These are phyloP conservation scores for Cryptococcus sp. DNA, from an alignment of 1,284 basidiomycete species.

Conservation along the genomic window DNA sequence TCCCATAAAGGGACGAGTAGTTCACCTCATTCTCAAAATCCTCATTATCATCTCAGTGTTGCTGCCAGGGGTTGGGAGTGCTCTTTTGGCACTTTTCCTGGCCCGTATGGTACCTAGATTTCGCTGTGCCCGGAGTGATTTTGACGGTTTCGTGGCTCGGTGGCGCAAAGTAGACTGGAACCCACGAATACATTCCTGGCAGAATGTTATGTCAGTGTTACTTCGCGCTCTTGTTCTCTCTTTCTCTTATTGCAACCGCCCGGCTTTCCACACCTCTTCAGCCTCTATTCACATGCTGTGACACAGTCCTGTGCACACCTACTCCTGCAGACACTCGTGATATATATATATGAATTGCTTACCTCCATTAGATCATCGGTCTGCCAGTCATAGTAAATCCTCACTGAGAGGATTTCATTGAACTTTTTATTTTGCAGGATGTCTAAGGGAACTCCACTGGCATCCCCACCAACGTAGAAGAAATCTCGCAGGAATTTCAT, in stretches of 20 bases:
- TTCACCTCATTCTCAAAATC: conserved; percentile 87
- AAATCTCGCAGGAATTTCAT: conserved; percentile 93
- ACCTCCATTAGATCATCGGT: conserved; percentile 88
- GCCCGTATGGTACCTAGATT: conserved; percentile 96
- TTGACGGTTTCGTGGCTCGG: conserved; percentile 75
- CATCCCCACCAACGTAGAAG: conserved; percentile 91
- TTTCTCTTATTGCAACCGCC: no score
- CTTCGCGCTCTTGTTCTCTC: no score
- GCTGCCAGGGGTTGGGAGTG: conserved; percentile 62
- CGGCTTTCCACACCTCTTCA: no score
- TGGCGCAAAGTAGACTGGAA: conserved; percentile 66
- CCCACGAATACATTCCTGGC: conserved; percentile 82
- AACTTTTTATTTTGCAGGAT: conserved; percentile 95
- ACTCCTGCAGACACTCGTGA: no score
- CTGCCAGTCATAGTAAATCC: conserved; percentile 89
- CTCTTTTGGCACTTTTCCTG: conserved; percentile 85
- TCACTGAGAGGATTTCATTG: conserved; percentile 82
- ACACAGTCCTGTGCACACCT: no score
- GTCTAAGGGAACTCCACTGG: conserved; percentile 75
- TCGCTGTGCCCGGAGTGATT: conserved; percentile 76
- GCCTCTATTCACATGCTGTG: no score
- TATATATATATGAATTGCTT: conserved; percentile 12
- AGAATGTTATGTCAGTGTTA: conserved; percentile 3
- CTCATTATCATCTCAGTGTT: conserved; percentile 85
- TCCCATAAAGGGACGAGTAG: conserved; percentile 11